Evolutionary conservation across 2,329 filamentous ascomycete species (phyloP).

Genomic region (Penicillium sp.): DNA sequence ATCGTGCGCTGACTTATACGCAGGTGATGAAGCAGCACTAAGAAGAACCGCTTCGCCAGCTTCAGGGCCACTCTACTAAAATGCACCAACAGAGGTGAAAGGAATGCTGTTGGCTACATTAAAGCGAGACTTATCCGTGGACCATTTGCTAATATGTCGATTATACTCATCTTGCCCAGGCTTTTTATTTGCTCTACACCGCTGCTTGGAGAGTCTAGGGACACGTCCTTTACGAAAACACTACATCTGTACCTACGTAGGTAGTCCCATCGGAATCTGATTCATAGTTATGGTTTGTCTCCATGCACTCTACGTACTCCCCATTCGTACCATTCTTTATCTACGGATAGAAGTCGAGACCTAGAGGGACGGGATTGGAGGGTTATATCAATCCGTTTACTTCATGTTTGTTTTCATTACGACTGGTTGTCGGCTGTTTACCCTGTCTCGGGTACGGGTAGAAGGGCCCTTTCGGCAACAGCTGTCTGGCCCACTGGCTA

Average conservation of each 20-base stretch:
- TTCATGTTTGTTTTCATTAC: neutral
- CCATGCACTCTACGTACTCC: neutral
- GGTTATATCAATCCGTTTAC: neutral
- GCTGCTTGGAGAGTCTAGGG: neutral
- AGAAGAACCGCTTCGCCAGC: neutral
- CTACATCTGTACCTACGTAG: too few relatives aligned
- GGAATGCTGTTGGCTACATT: neutral
- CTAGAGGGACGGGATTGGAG: neutral
- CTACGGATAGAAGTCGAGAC: too few relatives aligned
- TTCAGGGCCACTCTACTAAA: neutral
- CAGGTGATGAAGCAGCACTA: neutral
- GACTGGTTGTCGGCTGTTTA: neutral
- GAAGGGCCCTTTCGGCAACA: neutral
- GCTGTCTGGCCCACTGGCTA: neutral
- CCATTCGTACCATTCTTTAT: neutral
- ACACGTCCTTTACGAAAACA: neutral
- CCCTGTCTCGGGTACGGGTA: neutral
- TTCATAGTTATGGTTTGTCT: neutral
- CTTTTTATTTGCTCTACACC: neutral
- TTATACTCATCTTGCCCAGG: too few relatives aligned
- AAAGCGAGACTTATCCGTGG: neutral
- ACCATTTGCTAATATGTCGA: too few relatives aligned
- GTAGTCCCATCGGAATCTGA: neutral
- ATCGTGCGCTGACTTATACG: neutral
- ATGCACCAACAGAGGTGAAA: neutral